Percentiles rank a stretch among this genome's conserved stretches.
phyloP scores from a whole-genome alignment of 2,329 filamentous ascomycete genomes.

The Penicillium concentricum region DNA sequence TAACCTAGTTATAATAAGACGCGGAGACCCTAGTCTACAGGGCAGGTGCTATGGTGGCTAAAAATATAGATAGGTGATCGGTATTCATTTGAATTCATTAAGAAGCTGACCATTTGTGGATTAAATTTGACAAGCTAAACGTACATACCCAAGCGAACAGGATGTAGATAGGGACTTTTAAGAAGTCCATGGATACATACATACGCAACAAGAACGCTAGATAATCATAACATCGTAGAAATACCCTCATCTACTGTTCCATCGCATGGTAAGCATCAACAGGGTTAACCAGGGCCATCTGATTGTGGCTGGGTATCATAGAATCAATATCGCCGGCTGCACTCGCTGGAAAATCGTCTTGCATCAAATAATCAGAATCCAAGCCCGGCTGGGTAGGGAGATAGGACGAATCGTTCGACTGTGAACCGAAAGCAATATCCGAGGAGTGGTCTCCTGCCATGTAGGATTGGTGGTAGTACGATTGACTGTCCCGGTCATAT shows the following conservation, averaged over 20 bases:
- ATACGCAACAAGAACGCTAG: background rate
- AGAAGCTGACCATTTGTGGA: background rate
- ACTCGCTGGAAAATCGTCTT: slow-evolving; percentile 11
- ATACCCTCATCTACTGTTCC: slow-evolving; percentile 16
- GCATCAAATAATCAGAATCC: slow-evolving; percentile 30
- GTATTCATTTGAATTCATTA: background rate
- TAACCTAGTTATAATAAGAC: too few relatives aligned
- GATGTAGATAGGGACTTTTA: background rate
- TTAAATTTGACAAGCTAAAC: background rate
- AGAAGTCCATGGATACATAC: background rate
- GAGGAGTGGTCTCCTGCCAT: background rate
- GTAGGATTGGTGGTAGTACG: slow-evolving; percentile 16
- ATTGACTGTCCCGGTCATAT: slow-evolving; percentile 26
- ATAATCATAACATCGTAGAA: slow-evolving; percentile 8
- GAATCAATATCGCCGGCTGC: slow-evolving; percentile 17
- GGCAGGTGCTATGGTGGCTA: background rate
- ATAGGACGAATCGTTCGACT: slow-evolving; percentile 1
- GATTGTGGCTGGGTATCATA: slow-evolving; percentile 32
- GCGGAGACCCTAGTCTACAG: too few relatives aligned
- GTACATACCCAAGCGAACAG: background rate
- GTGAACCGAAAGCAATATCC: slow-evolving; percentile 8
- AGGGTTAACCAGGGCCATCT: slow-evolving; percentile 38
- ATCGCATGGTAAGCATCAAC: slow-evolving; percentile 32
- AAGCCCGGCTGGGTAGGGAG: slow-evolving; percentile 1
- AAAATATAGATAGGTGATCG: too few relatives aligned